Conservation (phyloP, 2,329 filamentous ascomycete genomes). For the Huntiella omanensis region DNA sequence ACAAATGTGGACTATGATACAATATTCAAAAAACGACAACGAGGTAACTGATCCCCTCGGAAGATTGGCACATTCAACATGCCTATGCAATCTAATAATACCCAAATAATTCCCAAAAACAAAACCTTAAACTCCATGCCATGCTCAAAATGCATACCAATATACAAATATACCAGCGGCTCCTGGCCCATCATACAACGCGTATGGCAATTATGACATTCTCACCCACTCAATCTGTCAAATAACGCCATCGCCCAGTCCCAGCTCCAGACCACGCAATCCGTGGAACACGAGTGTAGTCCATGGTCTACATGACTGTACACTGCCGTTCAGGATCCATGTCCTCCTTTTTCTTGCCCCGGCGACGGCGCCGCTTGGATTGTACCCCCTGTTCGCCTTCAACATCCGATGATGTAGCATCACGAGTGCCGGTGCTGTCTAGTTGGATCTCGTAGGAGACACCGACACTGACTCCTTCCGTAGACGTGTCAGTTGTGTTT, state of each 20-base stretch:
- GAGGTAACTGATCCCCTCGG: background rate
- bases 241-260: no score
- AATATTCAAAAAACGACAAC: background rate
- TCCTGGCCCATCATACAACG: no score
- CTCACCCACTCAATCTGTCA: no score
- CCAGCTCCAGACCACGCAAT: no score
- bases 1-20: background rate
- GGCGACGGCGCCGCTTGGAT: slow-evolving; percentile 5
- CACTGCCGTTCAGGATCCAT: slow-evolving; percentile 9
- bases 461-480: background rate
- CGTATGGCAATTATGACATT: no score
- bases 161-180: no score
- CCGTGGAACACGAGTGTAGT: background rate
- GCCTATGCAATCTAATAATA: background rate
- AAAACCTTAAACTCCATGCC: no score
- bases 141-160: no score
- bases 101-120: background rate
- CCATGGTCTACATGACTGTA: slow-evolving; percentile 4
- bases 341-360: slow-evolving; percentile 7
- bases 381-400: slow-evolving; percentile 1
- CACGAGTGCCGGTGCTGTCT: background rate
- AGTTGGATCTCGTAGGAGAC: background rate
- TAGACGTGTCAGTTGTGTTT: no score
- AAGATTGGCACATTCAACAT: background rate
- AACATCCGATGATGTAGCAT: background rate